A percentile compares a stretch with the other conserved stretches of the same genome.
Conservation (phyloP, 345 rosid genomes). For the Arabidopsis arenosa region DNA sequence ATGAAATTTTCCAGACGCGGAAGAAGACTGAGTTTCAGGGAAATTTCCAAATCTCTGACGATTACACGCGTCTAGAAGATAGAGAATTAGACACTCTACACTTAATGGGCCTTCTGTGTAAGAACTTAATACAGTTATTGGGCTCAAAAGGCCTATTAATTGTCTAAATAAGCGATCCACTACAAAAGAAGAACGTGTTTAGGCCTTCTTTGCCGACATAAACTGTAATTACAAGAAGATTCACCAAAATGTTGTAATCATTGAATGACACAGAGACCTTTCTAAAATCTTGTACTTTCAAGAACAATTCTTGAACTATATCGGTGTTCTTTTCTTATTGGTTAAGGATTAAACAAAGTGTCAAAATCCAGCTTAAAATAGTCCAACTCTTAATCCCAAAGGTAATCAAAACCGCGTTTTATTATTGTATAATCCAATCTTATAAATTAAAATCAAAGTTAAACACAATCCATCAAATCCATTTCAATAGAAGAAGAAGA, state of each 20-base stretch:
- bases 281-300: background rate
- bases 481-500: background rate
- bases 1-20: slow-evolving; percentile 10
- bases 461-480: background rate
- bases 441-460: slow-evolving; percentile 10
- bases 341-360: background rate
- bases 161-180: background rate
- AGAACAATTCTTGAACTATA: background rate
- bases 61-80: slow-evolving; percentile 11
- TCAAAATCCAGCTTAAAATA: background rate
- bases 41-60: slow-evolving; percentile 21
- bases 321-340: slow-evolving; percentile 23
- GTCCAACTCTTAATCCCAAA: slow-evolving; percentile 21
- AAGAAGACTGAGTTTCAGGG: background rate
- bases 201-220: slow-evolving; percentile 2
- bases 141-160: slow-evolving; percentile 14
- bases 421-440: background rate
- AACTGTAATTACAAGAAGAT: background rate
- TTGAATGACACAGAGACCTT: background rate
- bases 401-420: slow-evolving; percentile 25
- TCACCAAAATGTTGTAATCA: background rate
- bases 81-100: background rate
- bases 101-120: background rate
- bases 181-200: background rate
- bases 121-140: background rate